Evolutionary conservation across 805 yeast genomes (phyloP).

Genomic region (Zygoascus flipseniorum): DNA sequence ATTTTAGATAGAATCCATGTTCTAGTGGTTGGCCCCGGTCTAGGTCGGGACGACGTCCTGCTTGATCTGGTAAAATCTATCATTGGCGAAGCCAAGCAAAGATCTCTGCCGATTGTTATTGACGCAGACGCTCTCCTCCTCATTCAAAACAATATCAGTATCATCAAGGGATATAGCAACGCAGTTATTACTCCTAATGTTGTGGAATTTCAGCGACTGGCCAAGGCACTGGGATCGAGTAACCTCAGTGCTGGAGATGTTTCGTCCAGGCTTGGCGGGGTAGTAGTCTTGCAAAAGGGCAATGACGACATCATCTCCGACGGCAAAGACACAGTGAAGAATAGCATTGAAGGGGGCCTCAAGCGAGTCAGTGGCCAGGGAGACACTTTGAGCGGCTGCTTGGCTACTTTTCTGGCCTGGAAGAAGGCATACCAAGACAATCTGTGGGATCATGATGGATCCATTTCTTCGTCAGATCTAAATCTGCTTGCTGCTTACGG

Average conservation of each 20-base stretch:
- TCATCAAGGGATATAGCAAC: constrained; percentile 45
- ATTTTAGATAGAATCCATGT: constrained; percentile 65
- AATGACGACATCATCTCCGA: constrained; percentile 51
- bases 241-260: constrained; percentile 24
- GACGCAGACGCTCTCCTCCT: constrained; percentile 88
- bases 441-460: constrained; percentile 46
- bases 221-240: constrained; percentile 36
- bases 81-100: constrained; percentile 46
- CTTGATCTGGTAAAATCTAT: constrained; percentile 49
- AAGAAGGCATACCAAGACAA: constrained; percentile 50
- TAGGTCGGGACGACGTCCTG: constrained; percentile 76
- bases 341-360: constrained; percentile 50
- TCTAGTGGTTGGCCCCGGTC: constrained; percentile 87
- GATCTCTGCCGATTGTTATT: constrained; percentile 61
- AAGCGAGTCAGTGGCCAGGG: constrained; percentile 97
- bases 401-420: constrained; percentile 83
- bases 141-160: constrained; percentile 46
- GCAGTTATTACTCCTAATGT: constrained; percentile 86
- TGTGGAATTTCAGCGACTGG: constrained; percentile 68
- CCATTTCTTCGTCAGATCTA: constrained; percentile 27
- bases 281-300: constrained; percentile 71
- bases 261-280: constrained; percentile 45
- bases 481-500: constrained; percentile 46
- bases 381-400: constrained; percentile 77
- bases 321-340: constrained; percentile 36